A percentile compares a stretch with the other conserved stretches of the same genome.
These are phyloP conservation scores for Tolypocladium capitatum DNA, from an alignment of 2,329 filamentous ascomycete species.

Conservation along the genomic window DNA sequence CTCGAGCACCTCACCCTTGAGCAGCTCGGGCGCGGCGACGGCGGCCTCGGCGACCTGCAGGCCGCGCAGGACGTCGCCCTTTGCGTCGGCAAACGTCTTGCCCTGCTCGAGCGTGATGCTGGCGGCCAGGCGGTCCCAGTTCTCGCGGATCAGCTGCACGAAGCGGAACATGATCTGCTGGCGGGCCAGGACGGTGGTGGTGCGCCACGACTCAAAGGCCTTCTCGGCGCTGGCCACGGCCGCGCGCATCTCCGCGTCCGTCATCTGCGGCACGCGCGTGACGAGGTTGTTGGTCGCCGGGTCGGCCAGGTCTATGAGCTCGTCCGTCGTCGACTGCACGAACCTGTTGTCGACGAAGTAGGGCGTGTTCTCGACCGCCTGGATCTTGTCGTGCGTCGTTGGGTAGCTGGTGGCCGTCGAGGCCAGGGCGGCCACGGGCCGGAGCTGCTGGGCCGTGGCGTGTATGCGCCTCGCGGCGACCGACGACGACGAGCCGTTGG, in stretches of 20 bases:
- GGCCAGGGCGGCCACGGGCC: conserved; percentile 36
- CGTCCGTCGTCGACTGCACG: conserved; percentile 48
- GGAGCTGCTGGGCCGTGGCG: conserved; percentile 42
- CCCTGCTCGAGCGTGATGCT: conserved; percentile 82
- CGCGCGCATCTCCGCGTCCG: conserved; percentile 60
- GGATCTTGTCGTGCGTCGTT: conserved; percentile 57
- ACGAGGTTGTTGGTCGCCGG: conserved; percentile 78
- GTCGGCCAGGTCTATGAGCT: conserved; percentile 71
- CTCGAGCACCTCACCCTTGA: conserved; percentile 74
- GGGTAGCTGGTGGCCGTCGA: conserved; percentile 51
- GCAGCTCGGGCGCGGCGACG: conserved; percentile 65
- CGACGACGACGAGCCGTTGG: conserved; percentile 18
- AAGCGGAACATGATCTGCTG: conserved; percentile 87
- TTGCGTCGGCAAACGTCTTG: conserved; percentile 76
- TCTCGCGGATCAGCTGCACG: conserved; percentile 63
- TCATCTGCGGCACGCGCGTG: conserved; percentile 71
- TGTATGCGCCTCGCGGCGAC: conserved; percentile 40
- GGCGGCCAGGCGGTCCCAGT: conserved; percentile 74
- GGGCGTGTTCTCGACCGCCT: conserved; percentile 55
- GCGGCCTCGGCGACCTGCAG: conserved; percentile 77
- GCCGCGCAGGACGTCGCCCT: conserved; percentile 68
- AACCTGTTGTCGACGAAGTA: conserved; percentile 79
- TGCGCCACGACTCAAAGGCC: conserved; percentile 62
- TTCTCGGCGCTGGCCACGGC: conserved; percentile 63
- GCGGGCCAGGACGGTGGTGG: conserved; percentile 57